Evolutionary conservation across 2,329 filamentous ascomycete genomes (phyloP), one percentile per base, ranked within the genome.

Genomic region (Phaeoacremonium minimum): DNA sequence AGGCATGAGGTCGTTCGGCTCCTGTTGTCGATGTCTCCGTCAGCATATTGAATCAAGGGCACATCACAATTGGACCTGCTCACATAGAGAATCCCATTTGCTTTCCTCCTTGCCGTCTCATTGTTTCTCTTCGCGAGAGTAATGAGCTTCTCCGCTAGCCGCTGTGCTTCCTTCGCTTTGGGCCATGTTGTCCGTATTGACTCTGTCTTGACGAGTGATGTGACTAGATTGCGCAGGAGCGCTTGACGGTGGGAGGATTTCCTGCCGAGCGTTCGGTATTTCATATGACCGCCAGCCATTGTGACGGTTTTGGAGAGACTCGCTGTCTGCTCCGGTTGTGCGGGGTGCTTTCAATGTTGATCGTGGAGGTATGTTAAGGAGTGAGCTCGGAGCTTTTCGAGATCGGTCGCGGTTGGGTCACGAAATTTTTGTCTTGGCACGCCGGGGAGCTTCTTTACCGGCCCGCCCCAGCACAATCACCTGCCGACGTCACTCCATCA

Each of bases 111-210:
- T 42, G 83, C 84, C 15, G 87, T 86, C 54, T 89, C 83, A 28
- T 91, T 95, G 61, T 96, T 88, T 67, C 83, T 85, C 76, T 97
- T 98, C 15, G 87, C 91, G 51, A 95, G 63, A 5, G 90, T 96
- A 53, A 98, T 90, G 48, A 97, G 72, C 71, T 95, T 94, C 59
- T 98, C 93, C 7, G 90, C 93, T 50, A 97, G 63, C 30, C 87
- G 77, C 67, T 98, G 93, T 15, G 93, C 87, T 69, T 98, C 93
- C 67, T 97, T 98, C 32, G 93, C 93, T 68, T 97, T 97, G 60
- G 85, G 83, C 75, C 86, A 96, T 66, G 93, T 95, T 34, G 93
- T 98, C 46, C 84, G 82, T 67, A 98, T 95, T 45, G 87, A 82
- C 70, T 98, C 93, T 64, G 95, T 81, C 63, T 87, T 77, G 67